Percentiles rank a stretch among this genome's conserved stretches.
These are phyloP conservation scores for Tolypocladium capitatum DNA, from an alignment of 2,329 filamentous ascomycete genomes.

Conservation along the genomic window DNA sequence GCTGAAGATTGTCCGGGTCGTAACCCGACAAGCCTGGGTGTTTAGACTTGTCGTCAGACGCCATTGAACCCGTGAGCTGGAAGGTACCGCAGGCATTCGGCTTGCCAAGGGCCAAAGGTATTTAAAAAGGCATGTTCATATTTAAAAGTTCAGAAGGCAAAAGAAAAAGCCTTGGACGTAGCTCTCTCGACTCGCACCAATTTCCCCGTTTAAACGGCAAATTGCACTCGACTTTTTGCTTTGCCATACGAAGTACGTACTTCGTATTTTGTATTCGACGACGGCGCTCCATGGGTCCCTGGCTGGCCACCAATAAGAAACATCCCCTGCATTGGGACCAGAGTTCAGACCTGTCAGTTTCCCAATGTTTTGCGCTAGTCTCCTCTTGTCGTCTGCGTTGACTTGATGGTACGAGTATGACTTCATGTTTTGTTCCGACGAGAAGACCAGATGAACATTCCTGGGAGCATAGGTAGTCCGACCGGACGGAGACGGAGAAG, in stretches of 20 bases:
- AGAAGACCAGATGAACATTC: too few species aligned
- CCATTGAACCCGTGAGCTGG: neutral
- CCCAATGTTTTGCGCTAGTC: too few species aligned
- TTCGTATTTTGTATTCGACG: too few species aligned
- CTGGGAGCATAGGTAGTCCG: too few species aligned
- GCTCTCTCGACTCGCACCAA: too few species aligned
- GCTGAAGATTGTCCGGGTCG: slow-evolving; percentile 22
- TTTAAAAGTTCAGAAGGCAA: neutral
- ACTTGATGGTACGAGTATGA: too few species aligned
- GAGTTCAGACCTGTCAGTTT: neutral
- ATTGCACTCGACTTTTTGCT: neutral
- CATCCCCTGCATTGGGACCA: too few species aligned
- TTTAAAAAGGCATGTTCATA: neutral
- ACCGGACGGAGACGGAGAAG: too few species aligned
- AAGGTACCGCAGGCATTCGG: neutral
- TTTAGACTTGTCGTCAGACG: slow-evolving; percentile 4
- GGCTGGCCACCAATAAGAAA: neutral
- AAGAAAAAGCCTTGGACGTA: too few species aligned
- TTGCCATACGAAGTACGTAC: too few species aligned
- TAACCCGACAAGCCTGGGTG: slow-evolving; percentile 9
- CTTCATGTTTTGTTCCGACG: too few species aligned
- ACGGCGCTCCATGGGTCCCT: neutral
- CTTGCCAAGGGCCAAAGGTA: neutral
- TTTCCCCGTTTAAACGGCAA: neutral
- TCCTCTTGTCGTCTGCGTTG: too few species aligned